A percentile compares a stretch with the other conserved stretches of the same genome.
phyloP scores from a whole-genome alignment of 2,329 filamentous ascomycete species.

The Pyrenochaeta sp. region DNA sequence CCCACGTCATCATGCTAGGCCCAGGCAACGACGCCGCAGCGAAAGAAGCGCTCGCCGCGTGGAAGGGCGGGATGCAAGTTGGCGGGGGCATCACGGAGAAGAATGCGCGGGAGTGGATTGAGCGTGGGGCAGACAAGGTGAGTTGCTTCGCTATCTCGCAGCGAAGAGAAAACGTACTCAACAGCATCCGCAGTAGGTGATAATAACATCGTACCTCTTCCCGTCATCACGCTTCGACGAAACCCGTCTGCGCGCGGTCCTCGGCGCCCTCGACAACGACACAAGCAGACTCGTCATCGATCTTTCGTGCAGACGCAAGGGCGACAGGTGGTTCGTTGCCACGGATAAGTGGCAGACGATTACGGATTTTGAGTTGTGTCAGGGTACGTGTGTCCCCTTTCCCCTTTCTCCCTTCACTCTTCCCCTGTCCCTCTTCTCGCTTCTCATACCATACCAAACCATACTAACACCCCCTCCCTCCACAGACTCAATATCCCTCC shows the following conservation, averaged over 20 bases:
- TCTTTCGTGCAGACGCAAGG: conserved; percentile 83
- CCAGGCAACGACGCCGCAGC: conserved; percentile 85
- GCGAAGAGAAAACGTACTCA: no score
- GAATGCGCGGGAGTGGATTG: conserved; percentile 88
- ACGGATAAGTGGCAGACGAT: conserved; percentile 99
- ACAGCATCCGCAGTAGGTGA: conserved; percentile 70
- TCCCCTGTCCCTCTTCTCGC: no score
- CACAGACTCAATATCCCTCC: conserved; percentile 80
- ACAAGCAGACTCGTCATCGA: conserved; percentile 89
- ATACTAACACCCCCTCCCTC: no score
- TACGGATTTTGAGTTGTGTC: conserved; percentile 91
- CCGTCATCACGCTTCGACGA: conserved; percentile 83
- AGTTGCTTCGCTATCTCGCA: no score
- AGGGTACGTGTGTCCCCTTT: conserved; percentile 75
- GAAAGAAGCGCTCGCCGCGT: conserved; percentile 75
- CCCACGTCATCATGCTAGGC: conserved; percentile 96
- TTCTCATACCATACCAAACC: background rate
- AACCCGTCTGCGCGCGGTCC: conserved; percentile 74
- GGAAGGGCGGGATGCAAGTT: conserved; percentile 83
- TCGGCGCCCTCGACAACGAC: conserved; percentile 75
- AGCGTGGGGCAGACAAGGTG: conserved; percentile 88
- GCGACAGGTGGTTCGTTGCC: conserved; percentile 88
- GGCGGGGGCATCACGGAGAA: conserved; percentile 90
- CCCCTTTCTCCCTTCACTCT: no score
- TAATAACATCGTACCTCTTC: conserved; percentile 95